phyloP scores from a whole-genome alignment of 331 rosid species.

The Prunus yedoensis region DNA sequence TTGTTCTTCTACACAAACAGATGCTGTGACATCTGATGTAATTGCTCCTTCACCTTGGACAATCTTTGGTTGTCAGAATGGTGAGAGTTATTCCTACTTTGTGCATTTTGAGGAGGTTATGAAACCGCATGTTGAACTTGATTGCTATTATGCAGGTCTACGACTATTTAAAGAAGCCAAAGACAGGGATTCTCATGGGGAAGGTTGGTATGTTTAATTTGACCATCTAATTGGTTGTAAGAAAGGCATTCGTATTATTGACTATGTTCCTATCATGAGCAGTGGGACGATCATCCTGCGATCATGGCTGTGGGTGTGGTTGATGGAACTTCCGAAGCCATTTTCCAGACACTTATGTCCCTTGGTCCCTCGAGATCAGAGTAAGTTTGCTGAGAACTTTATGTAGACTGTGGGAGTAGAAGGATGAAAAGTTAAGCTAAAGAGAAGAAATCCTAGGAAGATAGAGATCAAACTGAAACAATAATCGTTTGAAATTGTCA shows the following conservation, averaged over 20 bases:
- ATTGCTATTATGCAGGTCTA: conserved; percentile 48
- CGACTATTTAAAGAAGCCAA: conserved; percentile 84
- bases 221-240: conserved; percentile 23
- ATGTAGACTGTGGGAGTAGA: not conserved
- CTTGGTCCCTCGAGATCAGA: conserved; percentile 92
- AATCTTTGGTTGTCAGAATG: conserved; percentile 85
- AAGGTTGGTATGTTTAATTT: conserved; percentile 55
- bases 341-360: conserved; percentile 79
- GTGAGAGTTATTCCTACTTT: conserved; percentile 34
- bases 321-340: conserved; percentile 83
- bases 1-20: conserved; percentile 47
- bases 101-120: conserved; percentile 23
- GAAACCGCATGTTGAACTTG: conserved; percentile 20
- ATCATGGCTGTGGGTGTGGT: conserved; percentile 92
- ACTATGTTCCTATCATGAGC: conserved; percentile 40
- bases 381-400: conserved; percentile 42
- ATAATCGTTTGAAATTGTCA: not conserved
- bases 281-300: conserved; percentile 94
- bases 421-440: not conserved
- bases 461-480: not conserved
- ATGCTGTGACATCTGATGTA: conserved; percentile 62
- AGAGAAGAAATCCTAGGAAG: not conserved
- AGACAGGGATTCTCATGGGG: conserved; percentile 59
- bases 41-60: conserved; percentile 90
- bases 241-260: conserved; percentile 23